Evolutionary conservation across 768 basidiomycete genomes (phyloP).

Genomic region (Mycena floridula): DNA sequence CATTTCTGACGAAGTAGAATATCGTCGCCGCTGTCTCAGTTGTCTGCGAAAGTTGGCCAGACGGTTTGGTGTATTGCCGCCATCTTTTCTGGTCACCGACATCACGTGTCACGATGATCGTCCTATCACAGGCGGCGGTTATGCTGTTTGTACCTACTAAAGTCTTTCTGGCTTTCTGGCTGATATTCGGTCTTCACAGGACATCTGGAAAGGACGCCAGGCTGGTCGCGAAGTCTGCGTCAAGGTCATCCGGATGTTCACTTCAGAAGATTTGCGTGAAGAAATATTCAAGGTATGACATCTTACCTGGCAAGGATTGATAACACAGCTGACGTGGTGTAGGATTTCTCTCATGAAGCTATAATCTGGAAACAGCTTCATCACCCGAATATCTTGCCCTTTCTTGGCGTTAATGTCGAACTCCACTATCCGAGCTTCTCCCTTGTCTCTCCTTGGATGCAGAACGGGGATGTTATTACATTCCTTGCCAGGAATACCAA

Average conservation of each 20-base stretch:
- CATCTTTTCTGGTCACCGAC: neutral
- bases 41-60: neutral
- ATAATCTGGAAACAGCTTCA: conserved; percentile 25
- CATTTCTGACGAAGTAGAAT: neutral
- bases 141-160: neutral
- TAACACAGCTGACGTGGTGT: too few species aligned
- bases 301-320: too few species aligned
- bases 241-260: conserved; percentile 8
- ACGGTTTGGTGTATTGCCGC: neutral
- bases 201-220: conserved; percentile 5
- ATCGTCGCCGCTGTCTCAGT: neutral
- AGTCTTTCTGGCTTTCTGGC: too few species aligned
- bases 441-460: conserved; percentile 36
- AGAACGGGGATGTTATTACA: conserved; percentile 18
- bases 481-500: too few species aligned
- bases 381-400: conserved; percentile 24
- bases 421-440: conserved; percentile 11
- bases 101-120: neutral
- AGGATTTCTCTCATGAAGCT: conserved; percentile 12
- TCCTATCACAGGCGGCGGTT: neutral
- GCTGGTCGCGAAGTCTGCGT: conserved; percentile 2
- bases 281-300: neutral
- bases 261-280: neutral
- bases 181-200: conserved; percentile 1
- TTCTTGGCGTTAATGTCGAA: conserved; percentile 19